Evolutionary conservation across 371 early-diverging fungal species (phyloP).

Genomic region (Mortierella sp.): DNA sequence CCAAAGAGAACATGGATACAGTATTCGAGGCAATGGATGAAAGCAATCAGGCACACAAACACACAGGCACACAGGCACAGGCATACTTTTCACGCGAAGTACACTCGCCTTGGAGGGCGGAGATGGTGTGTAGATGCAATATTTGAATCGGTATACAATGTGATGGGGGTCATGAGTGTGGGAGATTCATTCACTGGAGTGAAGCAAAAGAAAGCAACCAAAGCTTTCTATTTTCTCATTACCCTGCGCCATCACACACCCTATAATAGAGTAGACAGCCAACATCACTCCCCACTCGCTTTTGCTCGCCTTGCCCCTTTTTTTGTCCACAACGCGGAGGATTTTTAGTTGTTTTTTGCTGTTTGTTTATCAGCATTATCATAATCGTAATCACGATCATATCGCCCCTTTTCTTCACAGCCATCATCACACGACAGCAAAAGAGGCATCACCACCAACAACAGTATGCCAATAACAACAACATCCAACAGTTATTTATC

Average conservation of each 20-base stretch:
- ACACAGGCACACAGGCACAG: not conserved
- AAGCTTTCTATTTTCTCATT: not conserved
- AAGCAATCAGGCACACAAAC: not conserved
- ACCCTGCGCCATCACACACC: not conserved
- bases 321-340: conserved; percentile 7
- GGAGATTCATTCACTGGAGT: conserved; percentile 2
- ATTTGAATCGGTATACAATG: too few species aligned
- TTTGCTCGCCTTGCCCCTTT: not conserved
- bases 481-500: not conserved
- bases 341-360: conserved; percentile 1
- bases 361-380: conserved; percentile 13
- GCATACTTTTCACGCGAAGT: too few species aligned
- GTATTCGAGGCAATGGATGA: conserved; percentile 3
- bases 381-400: conserved; percentile 10
- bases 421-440: conserved; percentile 11
- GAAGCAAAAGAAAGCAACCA: not conserved
- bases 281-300: not conserved
- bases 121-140: not conserved
- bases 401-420: not conserved
- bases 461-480: not conserved
- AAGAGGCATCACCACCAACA: not conserved
- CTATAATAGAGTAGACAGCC: not conserved
- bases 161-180: too few species aligned
- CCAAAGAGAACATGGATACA: conserved; percentile 24
- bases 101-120: too few species aligned